Evolutionary conservation across 768 basidiomycete species (phyloP), one percentile per base, ranked within the genome.

Genomic region (Xerocomellus intermedius): DNA sequence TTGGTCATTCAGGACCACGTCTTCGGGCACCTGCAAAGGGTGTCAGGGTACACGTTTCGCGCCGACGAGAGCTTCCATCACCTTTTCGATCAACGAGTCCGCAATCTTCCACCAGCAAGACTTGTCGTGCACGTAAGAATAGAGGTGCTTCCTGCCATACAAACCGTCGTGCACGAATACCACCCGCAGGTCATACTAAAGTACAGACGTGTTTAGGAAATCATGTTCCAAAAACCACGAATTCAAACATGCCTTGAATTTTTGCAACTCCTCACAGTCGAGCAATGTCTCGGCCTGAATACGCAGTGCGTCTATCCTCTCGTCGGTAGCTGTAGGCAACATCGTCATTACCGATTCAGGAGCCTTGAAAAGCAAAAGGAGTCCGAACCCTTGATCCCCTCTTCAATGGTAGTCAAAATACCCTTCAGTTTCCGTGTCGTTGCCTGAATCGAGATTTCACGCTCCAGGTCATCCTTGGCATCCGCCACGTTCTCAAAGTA

Each of bases 81-180:
- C 90, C 79, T 88, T 82, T 1, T 81, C 83, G 3, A 91, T 85
- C 12, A 74, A 72, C 54, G 81, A 80, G 61, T 91, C 91, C 8
- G 87, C 77, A 3, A 84, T 86, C 72, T 89, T 92, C 88, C 89
- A 93, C 91, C 91, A 94, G 4, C 67, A 71, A 6, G 79, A 84
- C 42, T 82, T 77, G 28, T 67, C 69, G 55, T 85, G 81, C 13
- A 90, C 82, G 58, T 91, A 94, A 7, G 87, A 87, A 66, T 91
- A 90, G 9, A 89, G 73, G 61, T 91, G 87, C 52, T 81, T 89
- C 43, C 91, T 76, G 9, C 91, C 91, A 39, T 83, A 86, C 32
- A 90, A 71, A 5, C 91, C 91, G 12, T 87, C 89, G 60, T 91
- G 87, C 43, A 90, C 75, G 37, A 92, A 76, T 5, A 91, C 90